Evolutionary conservation across 805 yeast species (phyloP).

Genomic region (Debaryomyces maramus): DNA sequence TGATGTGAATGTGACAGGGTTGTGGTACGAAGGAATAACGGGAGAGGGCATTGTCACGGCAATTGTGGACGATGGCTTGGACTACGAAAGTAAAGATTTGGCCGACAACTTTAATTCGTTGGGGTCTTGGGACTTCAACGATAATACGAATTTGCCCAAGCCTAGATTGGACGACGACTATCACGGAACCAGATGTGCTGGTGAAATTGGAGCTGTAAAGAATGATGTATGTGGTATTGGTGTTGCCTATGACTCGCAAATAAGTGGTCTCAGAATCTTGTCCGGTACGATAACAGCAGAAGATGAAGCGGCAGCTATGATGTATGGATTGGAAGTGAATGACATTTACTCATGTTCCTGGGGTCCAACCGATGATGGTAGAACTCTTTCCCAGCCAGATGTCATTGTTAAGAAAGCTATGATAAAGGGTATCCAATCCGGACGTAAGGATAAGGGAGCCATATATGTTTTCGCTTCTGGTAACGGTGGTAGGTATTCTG

Average conservation of each 20-base stretch:
- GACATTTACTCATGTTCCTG: constrained; percentile 97
- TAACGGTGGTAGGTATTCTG: constrained; percentile 81
- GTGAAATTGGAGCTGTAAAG: constrained; percentile 89
- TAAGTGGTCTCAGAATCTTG: constrained; percentile 86
- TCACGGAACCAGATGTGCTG: constrained; percentile 98
- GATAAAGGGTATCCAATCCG: constrained; percentile 79
- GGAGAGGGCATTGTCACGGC: constrained; percentile 86
- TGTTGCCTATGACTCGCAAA: constrained; percentile 84
- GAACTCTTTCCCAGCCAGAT: constrained; percentile 82
- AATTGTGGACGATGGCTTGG: constrained; percentile 92
- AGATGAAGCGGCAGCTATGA: constrained; percentile 88
- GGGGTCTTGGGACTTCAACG: constrained; percentile 95
- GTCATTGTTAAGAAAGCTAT: constrained; percentile 75
- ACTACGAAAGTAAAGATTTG: constrained; percentile 75
- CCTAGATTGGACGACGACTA: constrained; percentile 81
- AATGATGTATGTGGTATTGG: constrained; percentile 95
- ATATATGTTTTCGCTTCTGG: constrained; percentile 95
- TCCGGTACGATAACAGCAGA: constrained; percentile 78
- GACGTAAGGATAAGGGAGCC: constrained; percentile 79
- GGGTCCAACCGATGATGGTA: constrained; percentile 97
- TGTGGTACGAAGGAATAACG: constrained; percentile 80
- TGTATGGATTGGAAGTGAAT: constrained; percentile 76
- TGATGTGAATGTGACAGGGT: constrained; percentile 82
- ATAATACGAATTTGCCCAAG: constrained; percentile 68
- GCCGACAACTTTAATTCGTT: constrained; percentile 62